A percentile compares a stretch with the other conserved stretches of the same genome.
Conservation (phyloP, 495 filamentous ascomycete species). For the Xylaria flabelliformis region DNA sequence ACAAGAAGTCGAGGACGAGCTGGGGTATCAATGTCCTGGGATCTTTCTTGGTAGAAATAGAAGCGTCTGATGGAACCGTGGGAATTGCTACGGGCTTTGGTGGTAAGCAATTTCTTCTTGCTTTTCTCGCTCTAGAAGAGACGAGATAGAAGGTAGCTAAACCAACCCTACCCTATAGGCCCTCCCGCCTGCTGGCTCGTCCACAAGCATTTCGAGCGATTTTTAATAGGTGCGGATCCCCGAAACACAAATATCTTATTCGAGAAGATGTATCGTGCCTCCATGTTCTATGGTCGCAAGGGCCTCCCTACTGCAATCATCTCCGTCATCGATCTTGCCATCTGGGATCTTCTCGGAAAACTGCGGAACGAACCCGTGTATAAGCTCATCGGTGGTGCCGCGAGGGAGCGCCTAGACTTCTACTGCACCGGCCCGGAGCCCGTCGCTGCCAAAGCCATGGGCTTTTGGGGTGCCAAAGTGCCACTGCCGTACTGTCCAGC, state of each 20-base stretch:
- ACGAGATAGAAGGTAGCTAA: not conserved
- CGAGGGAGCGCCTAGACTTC: constrained; percentile 79
- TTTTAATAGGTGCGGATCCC: constrained; percentile 86
- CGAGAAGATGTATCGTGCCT: constrained; percentile 94
- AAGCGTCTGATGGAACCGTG: constrained; percentile 85
- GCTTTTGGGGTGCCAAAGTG: constrained; percentile 89
- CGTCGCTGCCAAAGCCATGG: constrained; percentile 75
- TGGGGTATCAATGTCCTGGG: constrained; percentile 97
- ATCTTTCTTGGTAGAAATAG: constrained; percentile 92
- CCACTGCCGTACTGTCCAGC: constrained; percentile 87
- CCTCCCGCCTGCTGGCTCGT: constrained; percentile 93
- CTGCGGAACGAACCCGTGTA: constrained; percentile 91
- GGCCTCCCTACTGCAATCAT: constrained; percentile 89
- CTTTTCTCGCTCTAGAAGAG: not conserved
- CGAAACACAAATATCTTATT: constrained; percentile 87
- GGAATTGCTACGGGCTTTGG: constrained; percentile 94
- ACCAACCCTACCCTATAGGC: constrained; percentile 42
- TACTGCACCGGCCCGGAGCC: constrained; percentile 94
- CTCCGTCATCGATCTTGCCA: constrained; percentile 87
- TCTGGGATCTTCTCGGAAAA: constrained; percentile 92
- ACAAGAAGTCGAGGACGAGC: constrained; percentile 83
- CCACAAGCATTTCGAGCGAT: constrained; percentile 88
- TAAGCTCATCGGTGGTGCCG: constrained; percentile 88
- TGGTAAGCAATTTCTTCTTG: constrained; percentile 49
- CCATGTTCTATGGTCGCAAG: constrained; percentile 95